Conservation (phyloP, 2,329 filamentous ascomycete species). For the Xylariaceae sp. region DNA sequence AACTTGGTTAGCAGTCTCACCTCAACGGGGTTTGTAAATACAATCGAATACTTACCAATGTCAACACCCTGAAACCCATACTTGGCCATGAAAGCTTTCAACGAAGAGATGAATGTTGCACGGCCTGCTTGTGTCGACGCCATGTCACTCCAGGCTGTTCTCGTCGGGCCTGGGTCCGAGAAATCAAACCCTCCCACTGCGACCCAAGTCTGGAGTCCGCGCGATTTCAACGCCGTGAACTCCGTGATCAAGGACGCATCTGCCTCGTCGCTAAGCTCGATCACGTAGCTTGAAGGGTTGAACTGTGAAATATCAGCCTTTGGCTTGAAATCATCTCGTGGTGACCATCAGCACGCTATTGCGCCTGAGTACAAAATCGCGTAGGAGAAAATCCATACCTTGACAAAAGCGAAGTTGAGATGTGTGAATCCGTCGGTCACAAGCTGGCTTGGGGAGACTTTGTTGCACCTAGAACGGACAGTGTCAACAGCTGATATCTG, state of each 20-base stretch:
- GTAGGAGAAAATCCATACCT: too few relatives aligned
- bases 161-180: conserved; percentile 31
- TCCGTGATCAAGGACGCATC: conserved; percentile 22
- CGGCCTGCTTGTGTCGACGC: conserved; percentile 21
- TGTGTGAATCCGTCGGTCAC: too few relatives aligned
- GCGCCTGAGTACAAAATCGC: not conserved
- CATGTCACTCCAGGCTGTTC: conserved; percentile 28
- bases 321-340: conserved; percentile 7
- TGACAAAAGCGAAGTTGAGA: too few relatives aligned
- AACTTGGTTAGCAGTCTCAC: too few relatives aligned
- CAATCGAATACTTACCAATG: too few relatives aligned
- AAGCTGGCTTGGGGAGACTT: too few relatives aligned
- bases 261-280: conserved; percentile 9
- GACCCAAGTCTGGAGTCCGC: conserved; percentile 34
- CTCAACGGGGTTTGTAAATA: too few relatives aligned
- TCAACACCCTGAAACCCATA: conserved; percentile 32
- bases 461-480: too few relatives aligned
- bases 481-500: too few relatives aligned
- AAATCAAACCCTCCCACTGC: conserved; percentile 41
- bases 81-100: conserved; percentile 29
- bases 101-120: conserved; percentile 35
- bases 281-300: conserved; percentile 28
- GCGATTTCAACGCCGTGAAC: conserved; percentile 31
- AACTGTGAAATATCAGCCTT: conserved; percentile 13
- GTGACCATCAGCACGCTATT: conserved; percentile 9